Percentiles rank a stretch among this genome's conserved stretches.
phyloP scores from a whole-genome alignment of 2,329 filamentous ascomycete genomes.

The Cadophora gregata region DNA sequence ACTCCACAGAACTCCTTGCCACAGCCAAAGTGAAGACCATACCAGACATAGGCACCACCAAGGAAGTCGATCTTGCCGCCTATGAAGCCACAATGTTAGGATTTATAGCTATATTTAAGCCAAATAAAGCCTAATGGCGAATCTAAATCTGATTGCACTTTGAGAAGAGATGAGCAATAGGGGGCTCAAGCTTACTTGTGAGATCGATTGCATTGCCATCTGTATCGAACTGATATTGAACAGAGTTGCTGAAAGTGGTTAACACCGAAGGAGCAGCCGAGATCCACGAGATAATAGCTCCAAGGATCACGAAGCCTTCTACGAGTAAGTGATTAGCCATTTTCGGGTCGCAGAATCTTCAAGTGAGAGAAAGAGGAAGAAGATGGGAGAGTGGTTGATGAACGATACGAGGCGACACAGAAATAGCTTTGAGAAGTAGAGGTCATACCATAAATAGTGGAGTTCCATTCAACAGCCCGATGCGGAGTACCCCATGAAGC shows the following conservation, averaged over 20 bases:
- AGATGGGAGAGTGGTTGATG: background rate
- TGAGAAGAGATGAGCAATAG: background rate
- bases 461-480: background rate
- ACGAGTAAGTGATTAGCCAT: constrained; percentile 12
- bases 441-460: background rate
- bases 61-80: constrained; percentile 39
- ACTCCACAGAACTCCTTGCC: constrained; percentile 37
- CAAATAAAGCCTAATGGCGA: background rate
- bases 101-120: background rate
- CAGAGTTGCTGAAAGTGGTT: constrained; percentile 31
- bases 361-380: background rate
- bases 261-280: constrained; percentile 21
- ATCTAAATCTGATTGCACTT: background rate
- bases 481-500: constrained; percentile 1
- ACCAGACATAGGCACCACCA: constrained; percentile 36
- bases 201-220: constrained; percentile 38
- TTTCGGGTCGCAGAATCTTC: background rate
- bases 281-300: constrained; percentile 8
- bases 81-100: constrained; percentile 16
- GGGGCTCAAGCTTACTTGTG: background rate
- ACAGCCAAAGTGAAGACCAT: constrained; percentile 34
- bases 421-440: background rate
- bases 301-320: constrained; percentile 17
- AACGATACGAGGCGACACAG: constrained; percentile 1
- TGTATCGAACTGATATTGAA: constrained; percentile 36